Percentiles rank a stretch among this genome's conserved stretches.
These are phyloP conservation scores for Leccinum pseudoinsigne DNA, from an alignment of 1,284 basidiomycete genomes.

Conservation along the genomic window DNA sequence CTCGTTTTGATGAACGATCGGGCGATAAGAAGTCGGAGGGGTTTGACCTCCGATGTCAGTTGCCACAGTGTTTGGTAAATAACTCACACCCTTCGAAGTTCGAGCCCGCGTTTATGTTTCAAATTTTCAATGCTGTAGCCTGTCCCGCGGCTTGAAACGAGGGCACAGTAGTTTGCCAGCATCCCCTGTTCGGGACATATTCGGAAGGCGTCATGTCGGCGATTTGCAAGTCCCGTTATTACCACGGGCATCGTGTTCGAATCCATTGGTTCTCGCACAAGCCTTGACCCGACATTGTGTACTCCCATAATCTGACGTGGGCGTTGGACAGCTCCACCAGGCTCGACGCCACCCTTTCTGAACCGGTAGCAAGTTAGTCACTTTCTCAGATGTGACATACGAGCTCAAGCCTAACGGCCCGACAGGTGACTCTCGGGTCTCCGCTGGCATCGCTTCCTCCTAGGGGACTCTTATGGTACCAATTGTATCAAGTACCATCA, in stretches of 20 bases:
- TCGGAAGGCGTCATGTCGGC: slow-evolving; percentile 16
- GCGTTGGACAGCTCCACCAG: neutral
- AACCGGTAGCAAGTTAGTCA: slow-evolving; percentile 10
- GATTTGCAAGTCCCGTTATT: slow-evolving; percentile 23
- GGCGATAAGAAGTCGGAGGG: slow-evolving; percentile 25
- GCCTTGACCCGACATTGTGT: neutral
- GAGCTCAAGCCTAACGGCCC: neutral
- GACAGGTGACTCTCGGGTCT: neutral
- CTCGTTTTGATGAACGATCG: slow-evolving; percentile 6
- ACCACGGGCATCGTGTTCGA: slow-evolving; percentile 12
- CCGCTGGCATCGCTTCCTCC: neutral
- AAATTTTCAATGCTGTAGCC: slow-evolving; percentile 1
- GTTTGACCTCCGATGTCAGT: slow-evolving; percentile 23
- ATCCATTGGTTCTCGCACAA: neutral
- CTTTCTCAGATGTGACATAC: neutral
- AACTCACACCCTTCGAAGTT: neutral
- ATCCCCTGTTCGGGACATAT: slow-evolving; percentile 9
- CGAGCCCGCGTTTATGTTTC: neutral
- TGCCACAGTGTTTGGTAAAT: slow-evolving; percentile 12
- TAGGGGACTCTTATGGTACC: neutral
- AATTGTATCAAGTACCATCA: neutral
- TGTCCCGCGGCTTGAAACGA: slow-evolving; percentile 9
- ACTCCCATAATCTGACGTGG: neutral
- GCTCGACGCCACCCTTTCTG: slow-evolving; percentile 2
- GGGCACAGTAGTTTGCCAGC: neutral